Conservation (phyloP, 208 protist species). For the Pavlovales sp. region DNA sequence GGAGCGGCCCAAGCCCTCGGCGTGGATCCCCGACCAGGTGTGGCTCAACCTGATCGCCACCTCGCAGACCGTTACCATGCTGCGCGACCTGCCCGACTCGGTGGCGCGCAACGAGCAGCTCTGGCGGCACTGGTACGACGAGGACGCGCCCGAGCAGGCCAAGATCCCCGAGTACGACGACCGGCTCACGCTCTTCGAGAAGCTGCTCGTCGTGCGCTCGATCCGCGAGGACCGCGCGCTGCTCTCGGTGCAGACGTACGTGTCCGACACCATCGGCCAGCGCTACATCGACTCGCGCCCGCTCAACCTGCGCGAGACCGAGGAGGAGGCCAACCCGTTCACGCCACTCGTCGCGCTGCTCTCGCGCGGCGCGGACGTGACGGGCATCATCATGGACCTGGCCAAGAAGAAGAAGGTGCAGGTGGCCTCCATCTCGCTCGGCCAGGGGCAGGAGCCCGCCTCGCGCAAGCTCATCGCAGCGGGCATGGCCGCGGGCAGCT, state of each 20-base stretch:
- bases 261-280: conserved; percentile 79
- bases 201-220: conserved; percentile 83
- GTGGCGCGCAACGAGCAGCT: conserved; percentile 80
- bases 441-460: conserved; percentile 88
- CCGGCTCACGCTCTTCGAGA: conserved; percentile 82
- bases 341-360: conserved; percentile 91
- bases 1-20: conserved; percentile 75
- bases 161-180: conserved; percentile 76
- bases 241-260: conserved; percentile 83
- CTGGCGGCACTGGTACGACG: conserved; percentile 89
- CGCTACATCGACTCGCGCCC: conserved; percentile 81
- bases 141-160: conserved; percentile 80
- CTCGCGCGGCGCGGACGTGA: conserved; percentile 92
- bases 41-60: conserved; percentile 90
- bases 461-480: conserved; percentile 76
- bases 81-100: conserved; percentile 82
- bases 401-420: conserved; percentile 80
- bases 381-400: conserved; percentile 81
- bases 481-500: conserved; percentile 64
- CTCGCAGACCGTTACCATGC: not conserved
- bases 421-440: conserved; percentile 86
- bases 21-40: conserved; percentile 86
- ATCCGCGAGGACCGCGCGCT: conserved; percentile 87
- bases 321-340: conserved; percentile 68
- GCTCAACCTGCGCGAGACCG: conserved; percentile 77